Evolutionary conservation across 306 rosid genomes (phyloP).

Genomic region (Lathyrus oleraceus): DNA sequence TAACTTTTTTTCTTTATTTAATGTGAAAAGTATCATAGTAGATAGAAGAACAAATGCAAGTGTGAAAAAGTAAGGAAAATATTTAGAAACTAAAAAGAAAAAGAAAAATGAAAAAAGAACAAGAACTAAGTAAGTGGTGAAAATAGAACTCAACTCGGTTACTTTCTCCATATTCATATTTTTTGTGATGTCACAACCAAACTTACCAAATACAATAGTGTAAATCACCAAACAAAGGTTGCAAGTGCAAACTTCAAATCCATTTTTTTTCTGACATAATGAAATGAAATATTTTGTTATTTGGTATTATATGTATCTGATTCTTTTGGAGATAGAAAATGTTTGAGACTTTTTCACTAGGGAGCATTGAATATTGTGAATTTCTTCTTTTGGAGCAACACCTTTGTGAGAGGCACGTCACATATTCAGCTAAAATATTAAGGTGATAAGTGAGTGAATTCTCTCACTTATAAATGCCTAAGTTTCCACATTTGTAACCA

Average conservation of each 20-base stretch:
- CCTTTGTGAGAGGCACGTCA: too few relatives aligned
- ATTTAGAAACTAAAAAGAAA: constrained; percentile 42
- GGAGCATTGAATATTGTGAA: too few relatives aligned
- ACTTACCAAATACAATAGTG: too few relatives aligned
- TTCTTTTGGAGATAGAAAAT: constrained; percentile 50
- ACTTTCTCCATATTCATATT: constrained; percentile 40
- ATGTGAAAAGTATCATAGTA: constrained; percentile 42
- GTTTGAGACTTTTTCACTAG: too few relatives aligned
- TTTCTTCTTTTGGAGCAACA: too few relatives aligned
- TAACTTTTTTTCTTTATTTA: constrained; percentile 37
- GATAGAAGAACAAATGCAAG: constrained; percentile 45
- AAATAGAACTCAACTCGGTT: constrained; percentile 29
- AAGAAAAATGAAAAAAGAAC: constrained; percentile 42
- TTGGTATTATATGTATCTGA: constrained; percentile 34
- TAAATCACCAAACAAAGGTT: too few relatives aligned
- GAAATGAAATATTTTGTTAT: constrained; percentile 34
- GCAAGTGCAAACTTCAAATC: too few relatives aligned
- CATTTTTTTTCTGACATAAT: constrained; percentile 20
- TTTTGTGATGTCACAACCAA: too few relatives aligned
- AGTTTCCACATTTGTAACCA: too few relatives aligned
- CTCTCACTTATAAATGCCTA: too few relatives aligned
- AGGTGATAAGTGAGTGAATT: too few relatives aligned
- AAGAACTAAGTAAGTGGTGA: constrained; percentile 36
- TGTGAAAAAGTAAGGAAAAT: constrained; percentile 44
- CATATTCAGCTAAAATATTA: too few relatives aligned